These are phyloP conservation scores for Dipteronia sinensis DNA, from an alignment of 345 rosid genomes.

Conservation along the genomic window DNA sequence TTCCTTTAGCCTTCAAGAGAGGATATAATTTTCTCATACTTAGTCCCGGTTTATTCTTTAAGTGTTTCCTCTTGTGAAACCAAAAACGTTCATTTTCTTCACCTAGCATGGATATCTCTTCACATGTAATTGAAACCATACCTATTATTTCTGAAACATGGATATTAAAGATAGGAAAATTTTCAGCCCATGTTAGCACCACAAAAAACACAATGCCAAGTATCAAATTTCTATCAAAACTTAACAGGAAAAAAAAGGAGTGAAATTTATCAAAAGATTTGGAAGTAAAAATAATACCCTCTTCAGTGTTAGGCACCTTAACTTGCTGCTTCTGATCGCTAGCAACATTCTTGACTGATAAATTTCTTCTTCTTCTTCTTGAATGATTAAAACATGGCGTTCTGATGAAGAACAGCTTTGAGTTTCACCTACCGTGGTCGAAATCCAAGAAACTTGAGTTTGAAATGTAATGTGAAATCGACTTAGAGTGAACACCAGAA, in stretches of 20 bases:
- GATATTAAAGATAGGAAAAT: too few relatives aligned
- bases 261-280: background rate
- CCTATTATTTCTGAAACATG: too few relatives aligned
- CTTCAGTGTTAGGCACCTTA: slow-evolving; percentile 29
- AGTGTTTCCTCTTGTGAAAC: too few relatives aligned
- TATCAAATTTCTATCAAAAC: background rate
- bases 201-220: background rate
- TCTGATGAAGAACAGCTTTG: slow-evolving; percentile 32
- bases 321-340: slow-evolving; percentile 41
- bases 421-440: slow-evolving; percentile 22
- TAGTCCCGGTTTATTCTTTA: too few relatives aligned
- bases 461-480: slow-evolving; percentile 18
- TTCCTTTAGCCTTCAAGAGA: too few relatives aligned
- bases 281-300: slow-evolving; percentile 30
- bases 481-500: slow-evolving; percentile 23
- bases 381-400: slow-evolving; percentile 27
- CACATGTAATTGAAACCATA: too few relatives aligned
- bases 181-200: background rate
- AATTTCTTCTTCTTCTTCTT: slow-evolving; percentile 27
- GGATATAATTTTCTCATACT: too few relatives aligned
- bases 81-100: too few relatives aligned
- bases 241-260: background rate
- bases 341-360: slow-evolving; percentile 38
- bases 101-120: too few relatives aligned
- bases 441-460: slow-evolving; percentile 28